Evolutionary conservation across 2,329 filamentous ascomycete genomes (phyloP).

Genomic region (Fusarium proliferatum): DNA sequence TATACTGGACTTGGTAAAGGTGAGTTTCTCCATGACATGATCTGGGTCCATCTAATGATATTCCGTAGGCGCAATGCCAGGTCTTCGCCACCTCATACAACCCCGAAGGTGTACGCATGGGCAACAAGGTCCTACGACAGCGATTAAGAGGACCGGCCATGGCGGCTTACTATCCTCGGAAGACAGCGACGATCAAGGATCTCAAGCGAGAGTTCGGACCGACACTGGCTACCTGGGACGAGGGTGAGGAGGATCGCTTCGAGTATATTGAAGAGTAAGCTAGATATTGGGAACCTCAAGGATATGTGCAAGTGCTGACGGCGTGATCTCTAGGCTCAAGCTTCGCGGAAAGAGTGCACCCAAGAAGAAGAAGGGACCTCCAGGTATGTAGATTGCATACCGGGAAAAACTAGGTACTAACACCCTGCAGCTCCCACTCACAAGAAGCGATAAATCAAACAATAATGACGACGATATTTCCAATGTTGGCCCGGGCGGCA

Average conservation of each 20-base stretch:
- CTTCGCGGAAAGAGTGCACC: conserved; percentile 86
- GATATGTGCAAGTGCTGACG: conserved; percentile 44
- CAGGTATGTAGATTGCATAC: conserved; percentile 46
- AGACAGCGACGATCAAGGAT: conserved; percentile 76
- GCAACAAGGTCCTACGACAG: conserved; percentile 92
- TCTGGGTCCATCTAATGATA: conserved; percentile 36
- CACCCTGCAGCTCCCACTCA: conserved; percentile 41
- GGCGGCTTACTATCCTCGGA: conserved; percentile 88
- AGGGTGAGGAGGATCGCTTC: conserved; percentile 81
- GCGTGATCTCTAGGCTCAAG: conserved; percentile 67
- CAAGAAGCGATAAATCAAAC: conserved; percentile 47
- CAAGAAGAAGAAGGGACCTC: conserved; percentile 80
- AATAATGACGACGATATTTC: conserved; percentile 31
- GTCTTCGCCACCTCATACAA: conserved; percentile 95
- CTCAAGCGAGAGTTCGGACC: conserved; percentile 76
- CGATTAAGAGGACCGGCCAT: conserved; percentile 85
- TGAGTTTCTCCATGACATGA: conserved; percentile 48
- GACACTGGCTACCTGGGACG: conserved; percentile 75
- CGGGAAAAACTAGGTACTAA: conserved; percentile 22
- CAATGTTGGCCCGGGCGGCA: conserved; percentile 1
- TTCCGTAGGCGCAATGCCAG: conserved; percentile 81
- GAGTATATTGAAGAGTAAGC: conserved; percentile 76
- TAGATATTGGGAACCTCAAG: not conserved
- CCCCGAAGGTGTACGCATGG: conserved; percentile 81
- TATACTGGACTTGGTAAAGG: conserved; percentile 82